Evolutionary conservation across 176 grass and related monocot genomes (phyloP).

Genomic region (Rhipidocladum racemiflorum): DNA sequence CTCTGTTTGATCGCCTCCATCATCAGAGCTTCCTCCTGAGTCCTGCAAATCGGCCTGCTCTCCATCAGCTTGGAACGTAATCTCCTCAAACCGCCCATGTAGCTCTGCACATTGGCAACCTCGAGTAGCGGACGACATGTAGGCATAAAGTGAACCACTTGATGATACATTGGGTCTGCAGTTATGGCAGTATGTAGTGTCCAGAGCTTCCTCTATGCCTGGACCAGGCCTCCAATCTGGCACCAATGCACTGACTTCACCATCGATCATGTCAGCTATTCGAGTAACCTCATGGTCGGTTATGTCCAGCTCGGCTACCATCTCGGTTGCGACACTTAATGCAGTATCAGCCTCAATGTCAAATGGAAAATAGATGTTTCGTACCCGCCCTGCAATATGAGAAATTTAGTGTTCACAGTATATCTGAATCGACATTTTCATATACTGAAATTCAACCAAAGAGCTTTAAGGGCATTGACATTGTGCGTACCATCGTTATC

Average conservation of each 20-base stretch:
- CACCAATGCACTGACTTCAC: conserved; percentile 72
- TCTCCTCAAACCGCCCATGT: conserved; percentile 77
- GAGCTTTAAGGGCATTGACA: conserved; percentile 4
- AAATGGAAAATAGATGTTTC: conserved; percentile 92
- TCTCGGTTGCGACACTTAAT: conserved; percentile 79
- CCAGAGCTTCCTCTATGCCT: conserved; percentile 63
- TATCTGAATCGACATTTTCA: background rate
- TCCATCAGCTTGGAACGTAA: conserved; percentile 55
- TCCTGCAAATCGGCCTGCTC: conserved; percentile 31
- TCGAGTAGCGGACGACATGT: conserved; percentile 48
- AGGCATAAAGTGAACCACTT: conserved; percentile 63
- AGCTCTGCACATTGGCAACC: conserved; percentile 47
- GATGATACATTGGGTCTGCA: conserved; percentile 69
- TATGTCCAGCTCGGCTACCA: conserved; percentile 88
- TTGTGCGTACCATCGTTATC: conserved; percentile 67
- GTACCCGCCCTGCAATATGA: conserved; percentile 50
- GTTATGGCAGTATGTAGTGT: conserved; percentile 50
- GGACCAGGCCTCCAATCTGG: conserved; percentile 82
- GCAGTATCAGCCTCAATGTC: conserved; percentile 75
- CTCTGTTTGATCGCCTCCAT: conserved; percentile 34
- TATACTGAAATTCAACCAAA: conserved; percentile 14
- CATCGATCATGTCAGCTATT: conserved; percentile 95
- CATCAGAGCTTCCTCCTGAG: conserved; percentile 30
- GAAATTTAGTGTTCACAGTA: conserved; percentile 26
- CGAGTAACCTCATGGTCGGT: conserved; percentile 86